Base-by-base conservation (phyloP, 305 asterid genomes). In the Coffea humblotiana region DNA sequence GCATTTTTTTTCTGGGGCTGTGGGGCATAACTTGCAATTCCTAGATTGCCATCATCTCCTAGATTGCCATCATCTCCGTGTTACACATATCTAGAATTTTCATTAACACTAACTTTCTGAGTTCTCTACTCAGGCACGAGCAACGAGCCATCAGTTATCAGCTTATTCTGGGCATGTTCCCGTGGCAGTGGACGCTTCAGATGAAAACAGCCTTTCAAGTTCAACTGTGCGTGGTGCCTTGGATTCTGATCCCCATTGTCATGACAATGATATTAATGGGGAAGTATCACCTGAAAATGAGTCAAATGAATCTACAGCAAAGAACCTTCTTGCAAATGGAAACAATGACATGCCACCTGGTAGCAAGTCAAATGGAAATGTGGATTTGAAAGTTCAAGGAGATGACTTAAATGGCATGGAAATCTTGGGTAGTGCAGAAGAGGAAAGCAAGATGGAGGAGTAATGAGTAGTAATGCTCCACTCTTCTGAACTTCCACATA, bases 111-210 rank as follows among this genome's bases (percentile, higher is more conserved):
- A 35, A 69, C 29, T 74, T 15, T 72, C 75, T 54, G n/a, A 61
- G 64, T 75, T 68, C 79, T 78, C 72, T 66, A 47, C 74, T 76
- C 96, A 92, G 98, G 93, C 89, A 80, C 90, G 87, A 78, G 81
- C 79, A 47, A 86, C 87, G 91, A 84, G 84, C 72, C 86, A 90
- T 66, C 91, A 90, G 80, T 74, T 69, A 75, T 71, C 92, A 82
- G 83, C 85, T 76, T 80, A 87, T 79, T 58, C 88, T 58, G 94
- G 60, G 66, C 87, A 79, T 35, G 81, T 15, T 27, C 80, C 85
- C 29, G 25, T 74, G 83, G 88, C 82, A 69, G 71, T 49, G 71
- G 91, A 75, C 74, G 65, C 81, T 58, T 49, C 87, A 68, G 93
- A 71, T 77, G 87, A 81, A 82, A 87, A 86, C 75, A 82, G 83